Conservation (phyloP, 148 eudicot genomes). For the Spergularia marina region DNA sequence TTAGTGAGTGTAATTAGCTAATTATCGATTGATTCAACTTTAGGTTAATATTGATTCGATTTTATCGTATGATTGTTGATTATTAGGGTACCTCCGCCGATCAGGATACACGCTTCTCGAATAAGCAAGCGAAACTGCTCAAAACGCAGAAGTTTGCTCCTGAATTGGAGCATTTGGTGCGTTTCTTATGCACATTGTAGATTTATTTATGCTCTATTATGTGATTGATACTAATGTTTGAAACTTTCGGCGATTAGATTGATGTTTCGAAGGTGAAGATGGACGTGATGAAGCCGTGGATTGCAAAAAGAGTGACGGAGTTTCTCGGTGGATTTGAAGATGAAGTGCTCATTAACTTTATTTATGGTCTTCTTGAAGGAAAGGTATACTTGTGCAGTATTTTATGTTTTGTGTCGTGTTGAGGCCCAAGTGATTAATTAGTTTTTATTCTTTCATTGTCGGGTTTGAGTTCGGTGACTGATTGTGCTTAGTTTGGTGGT, state of each 20-base stretch:
- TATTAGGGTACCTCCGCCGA: conserved; percentile 92
- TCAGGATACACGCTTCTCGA: conserved; percentile 95
- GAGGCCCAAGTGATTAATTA: too few species aligned
- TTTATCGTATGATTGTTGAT: background rate
- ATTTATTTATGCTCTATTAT: background rate
- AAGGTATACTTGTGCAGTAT: conserved; percentile 40
- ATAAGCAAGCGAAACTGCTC: conserved; percentile 89
- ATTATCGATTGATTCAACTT: background rate
- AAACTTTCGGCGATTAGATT: conserved; percentile 44
- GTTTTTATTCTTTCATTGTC: too few species aligned
- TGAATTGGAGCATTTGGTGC: conserved; percentile 84
- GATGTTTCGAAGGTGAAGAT: conserved; percentile 86
- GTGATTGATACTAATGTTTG: background rate
- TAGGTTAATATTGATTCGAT: conserved; percentile 5
- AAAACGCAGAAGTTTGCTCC: conserved; percentile 92
- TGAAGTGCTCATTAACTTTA: conserved; percentile 93
- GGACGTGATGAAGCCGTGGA: conserved; percentile 96
- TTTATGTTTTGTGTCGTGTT: too few species aligned
- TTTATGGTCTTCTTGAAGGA: conserved; percentile 78
- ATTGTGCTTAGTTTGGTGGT: too few species aligned
- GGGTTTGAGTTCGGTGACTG: too few species aligned
- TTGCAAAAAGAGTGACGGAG: conserved; percentile 82
- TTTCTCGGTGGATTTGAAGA: conserved; percentile 95
- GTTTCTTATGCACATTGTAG: conserved; percentile 10
- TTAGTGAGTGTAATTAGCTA: background rate